A percentile compares a stretch with the other conserved stretches of the same genome.
phyloP scores from a whole-genome alignment of 805 yeast genomes.

The Jamesozyma piceae region DNA sequence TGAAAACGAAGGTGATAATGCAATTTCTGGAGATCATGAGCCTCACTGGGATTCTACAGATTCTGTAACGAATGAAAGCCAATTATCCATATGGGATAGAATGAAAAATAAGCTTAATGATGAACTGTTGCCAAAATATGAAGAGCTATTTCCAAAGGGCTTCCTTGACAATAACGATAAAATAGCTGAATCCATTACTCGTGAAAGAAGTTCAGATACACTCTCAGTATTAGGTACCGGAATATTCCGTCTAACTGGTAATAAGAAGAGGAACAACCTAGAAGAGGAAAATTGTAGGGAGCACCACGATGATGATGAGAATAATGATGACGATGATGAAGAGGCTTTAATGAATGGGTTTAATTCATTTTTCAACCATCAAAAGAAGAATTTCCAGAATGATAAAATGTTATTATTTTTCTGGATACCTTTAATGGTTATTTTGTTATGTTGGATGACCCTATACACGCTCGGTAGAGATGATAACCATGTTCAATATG shows the following conservation, averaged over 20 bases:
- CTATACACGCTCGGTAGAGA: constrained; percentile 31
- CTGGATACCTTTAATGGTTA: constrained; percentile 72
- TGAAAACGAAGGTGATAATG: neutral
- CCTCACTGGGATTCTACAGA: neutral
- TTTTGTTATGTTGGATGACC: constrained; percentile 41
- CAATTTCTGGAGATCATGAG: neutral
- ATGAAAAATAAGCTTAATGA: constrained; percentile 31
- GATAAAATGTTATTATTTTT: constrained; percentile 79
- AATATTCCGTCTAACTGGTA: neutral
- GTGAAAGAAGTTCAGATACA: neutral
- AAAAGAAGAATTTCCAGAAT: constrained; percentile 41
- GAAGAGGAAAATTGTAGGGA: neutral
- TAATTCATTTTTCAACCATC: constrained; percentile 30
- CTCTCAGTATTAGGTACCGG: neutral
- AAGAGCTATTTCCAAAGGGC: constrained; percentile 51
- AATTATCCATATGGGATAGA: constrained; percentile 27
- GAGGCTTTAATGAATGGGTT: constrained; percentile 29
- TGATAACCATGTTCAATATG: constrained; percentile 21
- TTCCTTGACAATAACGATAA: constrained; percentile 2
- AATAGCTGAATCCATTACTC: neutral
- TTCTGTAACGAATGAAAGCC: neutral
- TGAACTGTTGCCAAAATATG: constrained; percentile 49
- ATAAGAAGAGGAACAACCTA: neutral
- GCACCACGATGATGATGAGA: constrained; percentile 8
- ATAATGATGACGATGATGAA: constrained; percentile 12